Evolutionary conservation across 768 basidiomycete species (phyloP).

Genomic region (Serendipita vermifera): DNA sequence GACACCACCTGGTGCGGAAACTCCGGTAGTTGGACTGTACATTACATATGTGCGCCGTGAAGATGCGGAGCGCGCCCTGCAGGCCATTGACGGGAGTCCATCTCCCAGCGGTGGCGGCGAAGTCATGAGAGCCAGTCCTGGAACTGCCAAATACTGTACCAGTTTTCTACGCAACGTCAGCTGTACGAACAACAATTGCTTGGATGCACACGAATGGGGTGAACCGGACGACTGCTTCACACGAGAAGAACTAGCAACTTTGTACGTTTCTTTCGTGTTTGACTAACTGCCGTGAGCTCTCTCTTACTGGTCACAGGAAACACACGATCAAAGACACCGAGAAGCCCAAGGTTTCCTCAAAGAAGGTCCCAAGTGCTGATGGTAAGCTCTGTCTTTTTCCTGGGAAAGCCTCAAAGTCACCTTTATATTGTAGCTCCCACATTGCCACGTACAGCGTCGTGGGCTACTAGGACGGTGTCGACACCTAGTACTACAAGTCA

Average conservation of each 20-base stretch:
- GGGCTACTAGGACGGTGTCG: conserved; percentile 28
- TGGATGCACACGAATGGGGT: conserved; percentile 96
- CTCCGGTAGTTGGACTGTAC: conserved; percentile 80
- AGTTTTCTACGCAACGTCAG: conserved; percentile 72
- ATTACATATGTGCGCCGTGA: conserved; percentile 91
- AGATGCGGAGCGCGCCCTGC: conserved; percentile 87
- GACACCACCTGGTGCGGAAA: conserved; percentile 55
- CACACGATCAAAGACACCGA: conserved; percentile 88
- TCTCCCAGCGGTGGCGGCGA: conserved; percentile 85
- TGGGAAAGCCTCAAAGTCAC: too few species aligned
- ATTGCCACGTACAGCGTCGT: conserved; percentile 42
- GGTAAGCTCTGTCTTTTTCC: too few species aligned
- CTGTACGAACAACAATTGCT: conserved; percentile 81
- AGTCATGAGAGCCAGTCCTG: conserved; percentile 84
- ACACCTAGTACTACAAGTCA: too few species aligned
- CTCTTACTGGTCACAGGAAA: conserved; percentile 50
- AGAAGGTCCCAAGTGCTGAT: too few species aligned
- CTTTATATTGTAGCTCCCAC: too few species aligned
- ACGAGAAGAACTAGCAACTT: conserved; percentile 85
- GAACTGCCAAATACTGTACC: conserved; percentile 98
- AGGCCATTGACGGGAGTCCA: conserved; percentile 81
- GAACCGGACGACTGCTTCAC: conserved; percentile 97
- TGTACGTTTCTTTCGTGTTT: conserved; percentile 34
- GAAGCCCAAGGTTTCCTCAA: too few species aligned
- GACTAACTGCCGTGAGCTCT: not conserved